A percentile compares a stretch with the other conserved stretches of the same genome.
phyloP scores from a whole-genome alignment of 108 stramenopile genomes.

The Pseudonitzschia multistriata region DNA sequence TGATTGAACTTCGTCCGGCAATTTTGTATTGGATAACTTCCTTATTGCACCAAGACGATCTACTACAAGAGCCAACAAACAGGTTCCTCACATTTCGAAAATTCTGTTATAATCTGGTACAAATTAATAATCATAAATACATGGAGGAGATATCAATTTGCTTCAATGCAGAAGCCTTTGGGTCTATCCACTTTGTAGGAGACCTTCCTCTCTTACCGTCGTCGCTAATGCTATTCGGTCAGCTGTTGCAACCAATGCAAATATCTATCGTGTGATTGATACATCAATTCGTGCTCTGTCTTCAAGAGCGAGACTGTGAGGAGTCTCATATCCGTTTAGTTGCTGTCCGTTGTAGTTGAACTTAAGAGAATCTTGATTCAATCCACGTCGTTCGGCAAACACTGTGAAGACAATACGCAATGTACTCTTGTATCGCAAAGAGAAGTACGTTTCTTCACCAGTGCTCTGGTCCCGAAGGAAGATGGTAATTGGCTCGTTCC shows the following conservation, averaged over 20 bases:
- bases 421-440: slow-evolving; percentile 54
- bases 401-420: slow-evolving; percentile 60
- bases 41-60: no score
- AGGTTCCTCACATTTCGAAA: no score
- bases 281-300: slow-evolving; percentile 60
- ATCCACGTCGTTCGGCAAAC: slow-evolving; percentile 51
- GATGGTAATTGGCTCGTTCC: slow-evolving; percentile 58
- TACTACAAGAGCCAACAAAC: no score
- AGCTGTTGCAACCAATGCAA: not conserved
- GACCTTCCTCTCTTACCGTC: not conserved
- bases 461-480: slow-evolving; percentile 46
- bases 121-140: slow-evolving; percentile 8
- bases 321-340: slow-evolving; percentile 55
- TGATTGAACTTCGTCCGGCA: no score
- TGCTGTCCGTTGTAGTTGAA: slow-evolving; percentile 51
- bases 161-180: not conserved
- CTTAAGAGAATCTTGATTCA: slow-evolving; percentile 55
- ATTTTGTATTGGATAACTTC: no score
- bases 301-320: slow-evolving; percentile 51
- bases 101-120: not conserved
- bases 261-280: slow-evolving; percentile 3
- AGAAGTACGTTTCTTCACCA: slow-evolving; percentile 56
- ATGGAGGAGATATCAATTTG: not conserved
- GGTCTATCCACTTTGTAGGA: not conserved
- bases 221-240: not conserved